Percentiles rank a stretch among this genome's conserved stretches.
phyloP scores from a whole-genome alignment of 805 yeast species.

The Cyberlindnera nakhonratchasimensis region DNA sequence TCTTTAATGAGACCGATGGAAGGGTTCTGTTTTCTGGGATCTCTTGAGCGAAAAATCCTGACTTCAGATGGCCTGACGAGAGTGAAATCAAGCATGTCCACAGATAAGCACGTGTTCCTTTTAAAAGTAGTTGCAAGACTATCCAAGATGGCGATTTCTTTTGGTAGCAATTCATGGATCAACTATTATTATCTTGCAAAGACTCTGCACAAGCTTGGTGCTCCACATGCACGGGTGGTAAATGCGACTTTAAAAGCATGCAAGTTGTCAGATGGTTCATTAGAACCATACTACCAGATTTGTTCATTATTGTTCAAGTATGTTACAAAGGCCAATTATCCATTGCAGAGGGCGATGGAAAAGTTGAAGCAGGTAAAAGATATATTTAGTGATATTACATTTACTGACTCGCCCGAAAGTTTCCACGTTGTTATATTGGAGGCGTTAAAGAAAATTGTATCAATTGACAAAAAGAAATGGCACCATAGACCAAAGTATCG shows the following conservation, averaged over 20 bases:
- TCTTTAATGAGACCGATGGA: conserved; percentile 55
- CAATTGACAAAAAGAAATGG: conserved; percentile 81
- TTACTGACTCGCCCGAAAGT: conserved; percentile 19
- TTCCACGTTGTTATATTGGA: conserved; percentile 41
- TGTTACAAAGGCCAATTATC: conserved; percentile 36
- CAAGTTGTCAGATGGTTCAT: conserved; percentile 34
- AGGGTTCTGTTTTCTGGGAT: conserved; percentile 46
- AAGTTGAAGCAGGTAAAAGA: conserved; percentile 34
- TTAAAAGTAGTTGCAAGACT: conserved; percentile 41
- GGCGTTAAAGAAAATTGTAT: conserved; percentile 44
- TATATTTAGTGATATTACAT: conserved; percentile 21
- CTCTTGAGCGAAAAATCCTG: conserved; percentile 25
- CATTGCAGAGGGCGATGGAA: conserved; percentile 36
- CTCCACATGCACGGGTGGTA: conserved; percentile 34
- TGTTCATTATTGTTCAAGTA: conserved; percentile 58
- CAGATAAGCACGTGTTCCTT: conserved; percentile 4
- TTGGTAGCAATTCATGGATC: conserved; percentile 54
- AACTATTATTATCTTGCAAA: conserved; percentile 57
- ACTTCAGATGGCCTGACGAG: conserved; percentile 6
- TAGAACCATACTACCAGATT: conserved; percentile 77
- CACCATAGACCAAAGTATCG: conserved; percentile 82
- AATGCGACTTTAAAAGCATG: conserved; percentile 45
- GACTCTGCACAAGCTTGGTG: conserved; percentile 48
- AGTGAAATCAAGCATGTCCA: neutral
- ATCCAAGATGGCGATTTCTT: conserved; percentile 44